Conservation (phyloP, 129 eudicot genomes). For the Kitagawia praeruptora region DNA sequence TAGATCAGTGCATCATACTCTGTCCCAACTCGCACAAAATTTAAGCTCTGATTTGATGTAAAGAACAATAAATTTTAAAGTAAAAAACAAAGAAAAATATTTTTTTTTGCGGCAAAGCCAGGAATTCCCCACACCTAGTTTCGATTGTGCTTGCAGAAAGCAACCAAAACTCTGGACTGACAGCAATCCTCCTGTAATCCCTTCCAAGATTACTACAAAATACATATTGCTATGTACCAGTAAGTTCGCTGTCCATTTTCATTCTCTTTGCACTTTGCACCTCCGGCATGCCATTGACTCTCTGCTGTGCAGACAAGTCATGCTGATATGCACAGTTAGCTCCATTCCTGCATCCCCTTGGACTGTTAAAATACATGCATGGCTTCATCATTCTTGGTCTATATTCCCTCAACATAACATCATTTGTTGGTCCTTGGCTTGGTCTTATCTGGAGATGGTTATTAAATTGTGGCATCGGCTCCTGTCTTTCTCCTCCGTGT, state of each 20-base stretch:
- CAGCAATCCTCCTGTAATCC: slow-evolving; percentile 23
- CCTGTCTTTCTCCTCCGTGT: slow-evolving; percentile 71
- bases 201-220: slow-evolving; percentile 17
- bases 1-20: not conserved
- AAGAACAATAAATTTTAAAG: not conserved
- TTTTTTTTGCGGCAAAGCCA: not conserved
- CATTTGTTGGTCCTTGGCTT: slow-evolving; percentile 15
- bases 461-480: slow-evolving; percentile 17
- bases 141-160: not conserved
- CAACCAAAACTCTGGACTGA: slow-evolving; percentile 3
- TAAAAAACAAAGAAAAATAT: not conserved
- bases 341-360: slow-evolving; percentile 80
- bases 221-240: slow-evolving; percentile 43
- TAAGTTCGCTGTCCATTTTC: slow-evolving; percentile 82
- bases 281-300: slow-evolving; percentile 41
- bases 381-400: slow-evolving; percentile 57
- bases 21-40: not conserved
- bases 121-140: not conserved
- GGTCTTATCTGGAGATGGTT: slow-evolving; percentile 14
- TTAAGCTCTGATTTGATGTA: not conserved
- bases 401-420: slow-evolving; percentile 27
- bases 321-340: slow-evolving; percentile 70
- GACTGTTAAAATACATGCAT: slow-evolving; percentile 62
- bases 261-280: slow-evolving; percentile 68
- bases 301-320: slow-evolving; percentile 42